These are phyloP conservation scores for Limnanthes douglasii DNA, from an alignment of 345 rosid species.

Conservation along the genomic window DNA sequence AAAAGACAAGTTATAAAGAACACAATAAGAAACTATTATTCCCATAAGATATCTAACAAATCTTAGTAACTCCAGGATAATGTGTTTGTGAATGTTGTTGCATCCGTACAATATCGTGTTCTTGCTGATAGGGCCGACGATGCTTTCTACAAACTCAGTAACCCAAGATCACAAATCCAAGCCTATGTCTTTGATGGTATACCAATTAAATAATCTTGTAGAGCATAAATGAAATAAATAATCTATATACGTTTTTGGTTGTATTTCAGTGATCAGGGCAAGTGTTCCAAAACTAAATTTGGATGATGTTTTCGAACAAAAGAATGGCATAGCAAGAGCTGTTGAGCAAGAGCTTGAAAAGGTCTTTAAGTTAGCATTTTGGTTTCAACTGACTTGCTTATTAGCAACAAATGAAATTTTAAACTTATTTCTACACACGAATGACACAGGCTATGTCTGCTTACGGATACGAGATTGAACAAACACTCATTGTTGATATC, in stretches of 20 bases:
- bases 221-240: no score
- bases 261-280: conserved; percentile 31
- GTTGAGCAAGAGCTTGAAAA: conserved; percentile 47
- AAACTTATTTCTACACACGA: no score
- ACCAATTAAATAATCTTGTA: no score
- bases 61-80: conserved; percentile 19
- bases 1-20: no score
- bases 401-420: no score
- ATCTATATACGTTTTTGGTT: no score
- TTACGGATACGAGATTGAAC: conserved; percentile 39
- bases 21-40: background rate
- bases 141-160: conserved; percentile 47
- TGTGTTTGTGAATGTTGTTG: conserved; percentile 47
- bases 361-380: no score
- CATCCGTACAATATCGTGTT: conserved; percentile 40
- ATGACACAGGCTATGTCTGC: conserved; percentile 49
- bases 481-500: conserved; percentile 38
- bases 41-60: background rate
- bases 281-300: conserved; percentile 35
- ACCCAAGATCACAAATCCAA: conserved; percentile 35
- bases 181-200: conserved; percentile 49
- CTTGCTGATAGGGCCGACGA: conserved; percentile 32
- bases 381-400: no score
- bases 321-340: conserved; percentile 38
- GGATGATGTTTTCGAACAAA: conserved; percentile 45